Evolutionary conservation across 257 asterid genomes (phyloP).

Genomic region (Lantana camara): DNA sequence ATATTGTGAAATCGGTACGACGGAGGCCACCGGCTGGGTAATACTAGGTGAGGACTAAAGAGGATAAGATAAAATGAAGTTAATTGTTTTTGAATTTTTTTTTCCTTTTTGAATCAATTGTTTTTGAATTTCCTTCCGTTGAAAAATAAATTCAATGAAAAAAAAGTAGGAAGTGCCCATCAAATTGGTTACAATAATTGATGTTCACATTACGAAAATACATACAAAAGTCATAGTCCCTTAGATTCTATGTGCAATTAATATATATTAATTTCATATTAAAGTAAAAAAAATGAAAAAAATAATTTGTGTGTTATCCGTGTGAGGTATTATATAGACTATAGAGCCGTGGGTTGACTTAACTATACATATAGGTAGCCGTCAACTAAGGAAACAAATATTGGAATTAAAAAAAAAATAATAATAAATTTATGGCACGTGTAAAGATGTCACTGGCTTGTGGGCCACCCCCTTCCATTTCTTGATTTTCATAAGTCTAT

Average conservation of each 20-base stretch:
- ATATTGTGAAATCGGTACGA: neutral
- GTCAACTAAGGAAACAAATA: slow-evolving; percentile 34
- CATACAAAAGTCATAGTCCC: slow-evolving; percentile 8
- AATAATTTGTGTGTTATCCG: neutral
- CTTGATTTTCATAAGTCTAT: slow-evolving; percentile 31
- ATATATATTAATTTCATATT: neutral
- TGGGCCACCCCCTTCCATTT: slow-evolving; percentile 8
- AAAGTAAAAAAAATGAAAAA: neutral
- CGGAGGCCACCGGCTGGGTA: neutral
- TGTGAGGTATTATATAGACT: no score
- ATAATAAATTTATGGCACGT: slow-evolving; percentile 35
- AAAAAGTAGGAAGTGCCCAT: neutral
- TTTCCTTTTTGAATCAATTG: neutral
- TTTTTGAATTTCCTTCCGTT: no score
- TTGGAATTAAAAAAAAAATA: neutral
- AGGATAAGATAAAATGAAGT: slow-evolving; percentile 17
- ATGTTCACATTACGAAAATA: neutral
- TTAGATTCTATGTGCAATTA: neutral
- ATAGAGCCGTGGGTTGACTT: slow-evolving; percentile 56
- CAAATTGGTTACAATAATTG: neutral
- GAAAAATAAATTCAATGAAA: neutral
- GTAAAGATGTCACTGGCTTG: slow-evolving; percentile 31
- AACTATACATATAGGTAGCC: slow-evolving; percentile 42
- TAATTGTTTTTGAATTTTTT: slow-evolving; percentile 14
- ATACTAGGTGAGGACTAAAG: neutral